Evolutionary conservation across 2,329 filamentous ascomycete species (phyloP).

Genomic region (Microsporum ferrugineum): DNA sequence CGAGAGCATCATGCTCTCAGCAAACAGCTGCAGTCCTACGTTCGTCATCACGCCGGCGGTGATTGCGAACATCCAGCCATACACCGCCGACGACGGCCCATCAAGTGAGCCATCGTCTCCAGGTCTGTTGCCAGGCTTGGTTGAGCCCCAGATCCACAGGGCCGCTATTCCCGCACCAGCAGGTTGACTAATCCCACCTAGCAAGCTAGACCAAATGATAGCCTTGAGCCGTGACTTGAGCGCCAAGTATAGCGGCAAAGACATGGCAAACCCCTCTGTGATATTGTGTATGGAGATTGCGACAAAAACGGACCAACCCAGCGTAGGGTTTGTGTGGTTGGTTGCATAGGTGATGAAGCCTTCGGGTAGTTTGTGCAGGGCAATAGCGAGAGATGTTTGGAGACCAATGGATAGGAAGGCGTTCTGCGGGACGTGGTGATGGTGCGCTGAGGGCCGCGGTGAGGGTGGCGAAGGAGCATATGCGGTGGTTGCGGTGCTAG

Average conservation of each 20-base stretch:
- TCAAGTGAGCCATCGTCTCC: constrained; percentile 12
- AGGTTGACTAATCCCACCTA: constrained; percentile 81
- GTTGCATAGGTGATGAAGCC: constrained; percentile 86
- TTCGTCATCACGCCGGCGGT: constrained; percentile 94
- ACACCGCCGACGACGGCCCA: constrained; percentile 43
- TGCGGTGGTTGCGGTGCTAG: constrained; percentile 1
- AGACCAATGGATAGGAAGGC: constrained; percentile 91
- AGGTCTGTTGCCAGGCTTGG: constrained; percentile 27
- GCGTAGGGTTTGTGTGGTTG: constrained; percentile 81
- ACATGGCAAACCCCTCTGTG: constrained; percentile 90
- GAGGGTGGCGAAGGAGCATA: constrained; percentile 14
- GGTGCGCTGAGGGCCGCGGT: constrained; percentile 45
- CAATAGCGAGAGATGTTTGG: constrained; percentile 89
- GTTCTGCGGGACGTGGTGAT: constrained; percentile 91
- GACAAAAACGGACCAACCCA: constrained; percentile 87
- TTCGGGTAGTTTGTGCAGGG: constrained; percentile 88
- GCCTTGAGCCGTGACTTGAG: constrained; percentile 68
- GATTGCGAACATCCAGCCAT: constrained; percentile 62
- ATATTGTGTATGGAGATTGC: constrained; percentile 98
- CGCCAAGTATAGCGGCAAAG: constrained; percentile 83
- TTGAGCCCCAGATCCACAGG: constrained; percentile 69
- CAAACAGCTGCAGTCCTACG: constrained; percentile 79
- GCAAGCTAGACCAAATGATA: constrained; percentile 69
- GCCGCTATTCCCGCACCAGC: constrained; percentile 74
- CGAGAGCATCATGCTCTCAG: constrained; percentile 71